Evolutionary conservation across 306 rosid genomes (phyloP).

Genomic region (Castanopsis chinensis): DNA sequence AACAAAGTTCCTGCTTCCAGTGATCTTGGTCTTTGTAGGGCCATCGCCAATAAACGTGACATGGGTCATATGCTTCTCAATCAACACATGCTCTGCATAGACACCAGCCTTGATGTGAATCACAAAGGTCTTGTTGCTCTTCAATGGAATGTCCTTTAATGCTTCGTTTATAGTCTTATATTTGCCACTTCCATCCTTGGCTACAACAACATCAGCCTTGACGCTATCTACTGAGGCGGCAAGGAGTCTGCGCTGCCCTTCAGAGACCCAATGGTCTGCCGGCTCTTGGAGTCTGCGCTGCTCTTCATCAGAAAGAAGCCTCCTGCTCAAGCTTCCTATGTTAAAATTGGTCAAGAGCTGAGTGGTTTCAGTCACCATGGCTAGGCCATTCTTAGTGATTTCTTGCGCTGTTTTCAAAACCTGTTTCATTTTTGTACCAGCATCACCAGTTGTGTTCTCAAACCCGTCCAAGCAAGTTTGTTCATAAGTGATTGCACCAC

Average conservation of each 20-base stretch:
- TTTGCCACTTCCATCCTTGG: conserved; percentile 63
- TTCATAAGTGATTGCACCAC: conserved; percentile 53
- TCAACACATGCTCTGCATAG: conserved; percentile 38
- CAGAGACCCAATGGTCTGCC: conserved; percentile 32
- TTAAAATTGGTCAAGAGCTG: neutral
- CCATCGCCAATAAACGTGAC: conserved; percentile 77
- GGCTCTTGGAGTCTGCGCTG: too few relatives aligned
- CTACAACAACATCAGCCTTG: conserved; percentile 53
- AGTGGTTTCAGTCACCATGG: conserved; percentile 39
- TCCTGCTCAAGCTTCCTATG: neutral
- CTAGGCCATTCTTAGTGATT: conserved; percentile 63
- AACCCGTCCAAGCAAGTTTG: conserved; percentile 69
- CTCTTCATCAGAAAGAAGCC: conserved; percentile 16
- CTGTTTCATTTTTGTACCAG: conserved; percentile 44
- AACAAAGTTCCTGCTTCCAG: conserved; percentile 29
- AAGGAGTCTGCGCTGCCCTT: conserved; percentile 27
- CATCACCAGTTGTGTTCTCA: conserved; percentile 38
- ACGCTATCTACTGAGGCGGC: neutral
- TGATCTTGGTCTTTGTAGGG: conserved; percentile 58
- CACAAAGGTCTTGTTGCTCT: conserved; percentile 43
- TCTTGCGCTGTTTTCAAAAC: conserved; percentile 38
- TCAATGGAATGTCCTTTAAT: conserved; percentile 42
- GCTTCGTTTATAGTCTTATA: conserved; percentile 60
- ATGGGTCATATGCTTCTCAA: conserved; percentile 31
- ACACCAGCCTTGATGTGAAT: conserved; percentile 68